Percentiles rank a stretch among this genome's conserved stretches.
These are phyloP conservation scores for Pyrenophora tritici-repentis DNA, from an alignment of 2,329 filamentous ascomycete genomes.

Conservation along the genomic window DNA sequence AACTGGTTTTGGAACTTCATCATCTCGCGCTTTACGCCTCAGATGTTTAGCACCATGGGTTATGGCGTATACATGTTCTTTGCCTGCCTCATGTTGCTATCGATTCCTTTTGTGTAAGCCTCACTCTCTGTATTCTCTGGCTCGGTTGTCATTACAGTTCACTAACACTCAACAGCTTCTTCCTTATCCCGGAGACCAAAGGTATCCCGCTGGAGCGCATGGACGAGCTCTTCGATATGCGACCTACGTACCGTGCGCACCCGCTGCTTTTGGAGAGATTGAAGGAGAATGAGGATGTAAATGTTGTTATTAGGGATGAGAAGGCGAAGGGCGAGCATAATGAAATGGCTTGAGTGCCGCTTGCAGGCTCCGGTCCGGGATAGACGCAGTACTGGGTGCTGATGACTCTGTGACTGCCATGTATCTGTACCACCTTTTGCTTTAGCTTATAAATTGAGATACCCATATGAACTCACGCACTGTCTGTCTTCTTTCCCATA, in stretches of 20 bases:
- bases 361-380: too few relatives aligned
- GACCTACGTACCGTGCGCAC: constrained; percentile 50
- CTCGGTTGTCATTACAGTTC: too few relatives aligned
- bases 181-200: constrained; percentile 52
- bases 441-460: too few relatives aligned
- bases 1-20: constrained; percentile 78
- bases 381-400: too few relatives aligned
- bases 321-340: constrained; percentile 38
- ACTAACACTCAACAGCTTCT: constrained; percentile 32
- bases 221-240: constrained; percentile 55
- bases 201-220: constrained; percentile 54
- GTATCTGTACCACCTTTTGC: too few relatives aligned
- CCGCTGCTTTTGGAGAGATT: constrained; percentile 47
- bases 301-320: constrained; percentile 25
- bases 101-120: constrained; percentile 42
- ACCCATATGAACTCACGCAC: too few relatives aligned
- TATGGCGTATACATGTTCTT: constrained; percentile 56
- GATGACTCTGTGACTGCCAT: too few relatives aligned
- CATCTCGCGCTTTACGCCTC: constrained; percentile 69
- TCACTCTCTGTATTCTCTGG: too few relatives aligned
- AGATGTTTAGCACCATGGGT: constrained; percentile 61
- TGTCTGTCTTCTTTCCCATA: too few relatives aligned
- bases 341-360: constrained; percentile 5
- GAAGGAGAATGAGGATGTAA: constrained; percentile 43
- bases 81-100: constrained; percentile 53